Evolutionary conservation across 371 early-diverging fungal species (phyloP), one percentile per base, ranked within the genome.

Genomic region (Mortierella sp.): DNA sequence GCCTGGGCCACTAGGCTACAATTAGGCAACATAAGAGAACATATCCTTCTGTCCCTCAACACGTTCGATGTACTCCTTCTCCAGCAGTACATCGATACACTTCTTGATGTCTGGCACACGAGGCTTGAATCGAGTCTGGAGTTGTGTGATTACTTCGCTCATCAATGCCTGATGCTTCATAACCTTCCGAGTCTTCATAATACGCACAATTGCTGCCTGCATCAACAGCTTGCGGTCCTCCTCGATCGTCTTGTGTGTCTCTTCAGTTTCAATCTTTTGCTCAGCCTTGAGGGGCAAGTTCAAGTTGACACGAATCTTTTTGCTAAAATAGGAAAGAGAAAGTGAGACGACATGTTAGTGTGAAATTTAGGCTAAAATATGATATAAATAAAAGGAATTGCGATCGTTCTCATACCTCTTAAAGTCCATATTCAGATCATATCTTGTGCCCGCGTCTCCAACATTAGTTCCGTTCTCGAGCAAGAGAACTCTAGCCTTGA

Each of bases 121-220:
- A 6, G 99, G 98, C 80, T 95, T 94, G 88, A 98, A 99, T 64
- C 97, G 90, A 49, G 95, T 90, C 79, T 93, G 91, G 30, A 97
- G 88, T 74, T 97, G 97, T 18, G 89, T 87, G 54, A 98, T 94
- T 11, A 96, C 96, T 75, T 98, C 98, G 59, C 93, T 90, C 67
- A 99, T 91, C 20, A 99, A 89, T 26, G 90, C 88, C 11, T 91
- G 89, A 84, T 98, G 96, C 77, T 94, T 94, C 90, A 98, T 88
- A 58, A 90, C 90, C 85, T 97, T 96, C 54, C 98, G 94, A 6
- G 98, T 95, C 90, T 99, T 99, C 98, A 96, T 96, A 70, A 96
- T 93, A 20, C 97, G 93, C 49, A 98, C 99, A 88, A 99, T 97
- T 5, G 98, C 97, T 12, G 98, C 98, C 88, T 98, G 97, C 86